phyloP scores from a whole-genome alignment of 768 basidiomycete genomes.

The Termitomyces sp. region DNA sequence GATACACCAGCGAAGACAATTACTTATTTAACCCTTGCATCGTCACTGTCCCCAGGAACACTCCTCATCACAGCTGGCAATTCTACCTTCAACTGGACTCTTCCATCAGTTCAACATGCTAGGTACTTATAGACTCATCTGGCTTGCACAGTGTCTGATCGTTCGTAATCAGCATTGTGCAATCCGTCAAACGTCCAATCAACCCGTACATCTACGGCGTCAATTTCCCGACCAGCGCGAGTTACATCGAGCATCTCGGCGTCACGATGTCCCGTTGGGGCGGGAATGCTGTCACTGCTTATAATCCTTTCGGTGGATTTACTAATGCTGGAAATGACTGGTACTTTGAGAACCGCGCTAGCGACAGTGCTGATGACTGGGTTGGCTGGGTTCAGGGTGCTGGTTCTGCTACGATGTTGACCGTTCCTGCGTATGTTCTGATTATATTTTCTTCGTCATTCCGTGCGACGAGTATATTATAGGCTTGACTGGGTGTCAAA shows the following conservation, averaged over 20 bases:
- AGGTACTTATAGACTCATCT: constrained; percentile 26
- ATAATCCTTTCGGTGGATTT: constrained; percentile 48
- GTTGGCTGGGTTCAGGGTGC: constrained; percentile 44
- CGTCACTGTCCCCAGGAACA: constrained; percentile 36
- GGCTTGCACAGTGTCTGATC: not conserved
- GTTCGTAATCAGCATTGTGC: constrained; percentile 29
- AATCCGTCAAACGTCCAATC: constrained; percentile 35
- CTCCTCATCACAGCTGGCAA: constrained; percentile 40
- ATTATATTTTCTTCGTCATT: not conserved
- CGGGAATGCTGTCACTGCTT: constrained; percentile 53
- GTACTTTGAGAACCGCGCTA: constrained; percentile 53
- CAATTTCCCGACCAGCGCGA: constrained; percentile 47
- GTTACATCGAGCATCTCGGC: constrained; percentile 46
- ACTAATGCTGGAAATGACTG: constrained; percentile 55
- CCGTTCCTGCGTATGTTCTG: constrained; percentile 45
- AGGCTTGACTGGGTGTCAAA: constrained; percentile 59
- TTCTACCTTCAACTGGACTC: constrained; percentile 35
- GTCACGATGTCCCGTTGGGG: constrained; percentile 52
- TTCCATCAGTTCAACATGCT: constrained; percentile 41
- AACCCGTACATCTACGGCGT: constrained; percentile 50
- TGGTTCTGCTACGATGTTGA: constrained; percentile 40
- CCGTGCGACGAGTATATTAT: not conserved
- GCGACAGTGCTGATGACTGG: constrained; percentile 46
- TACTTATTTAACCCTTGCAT: constrained; percentile 44
- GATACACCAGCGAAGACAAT: constrained; percentile 46